phyloP scores from a whole-genome alignment of 2,329 filamentous ascomycete species.

The Penicillium sp. region DNA sequence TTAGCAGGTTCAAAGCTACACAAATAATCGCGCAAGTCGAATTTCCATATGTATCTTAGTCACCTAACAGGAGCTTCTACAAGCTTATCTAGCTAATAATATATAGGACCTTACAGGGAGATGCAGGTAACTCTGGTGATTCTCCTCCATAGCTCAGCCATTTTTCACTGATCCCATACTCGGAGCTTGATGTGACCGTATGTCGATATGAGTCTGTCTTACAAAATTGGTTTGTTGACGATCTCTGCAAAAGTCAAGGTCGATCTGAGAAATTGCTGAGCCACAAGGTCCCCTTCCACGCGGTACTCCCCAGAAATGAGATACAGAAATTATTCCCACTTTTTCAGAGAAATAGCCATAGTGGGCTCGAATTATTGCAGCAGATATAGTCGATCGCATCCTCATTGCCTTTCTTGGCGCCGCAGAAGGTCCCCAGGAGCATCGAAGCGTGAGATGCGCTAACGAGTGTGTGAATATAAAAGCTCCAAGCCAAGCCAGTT shows the following conservation, averaged over 20 bases:
- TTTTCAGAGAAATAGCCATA: neutral
- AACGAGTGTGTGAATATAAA: neutral
- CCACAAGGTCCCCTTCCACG: conserved; percentile 4
- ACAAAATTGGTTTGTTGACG: neutral
- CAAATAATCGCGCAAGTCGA: no score
- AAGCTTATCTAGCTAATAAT: no score
- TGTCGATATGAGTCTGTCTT: neutral
- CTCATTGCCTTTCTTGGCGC: conserved; percentile 1
- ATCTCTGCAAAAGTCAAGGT: neutral
- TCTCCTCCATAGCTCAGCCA: no score
- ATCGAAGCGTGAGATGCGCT: neutral
- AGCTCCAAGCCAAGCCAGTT: neutral
- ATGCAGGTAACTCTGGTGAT: no score
- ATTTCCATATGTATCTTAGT: no score
- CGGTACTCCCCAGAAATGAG: conserved; percentile 1
- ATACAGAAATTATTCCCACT: neutral
- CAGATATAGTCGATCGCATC: conserved; percentile 1
- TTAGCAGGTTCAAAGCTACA: no score
- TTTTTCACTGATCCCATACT: no score
- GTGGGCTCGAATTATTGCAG: neutral
- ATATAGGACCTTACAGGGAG: no score
- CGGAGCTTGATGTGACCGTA: no score
- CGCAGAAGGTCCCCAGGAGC: conserved; percentile 4
- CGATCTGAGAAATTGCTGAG: neutral
- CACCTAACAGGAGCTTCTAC: no score